A percentile compares a stretch with the other conserved stretches of the same genome.
phyloP scores from a whole-genome alignment of 164 flowering plant species.

The Sextonia rubra region DNA sequence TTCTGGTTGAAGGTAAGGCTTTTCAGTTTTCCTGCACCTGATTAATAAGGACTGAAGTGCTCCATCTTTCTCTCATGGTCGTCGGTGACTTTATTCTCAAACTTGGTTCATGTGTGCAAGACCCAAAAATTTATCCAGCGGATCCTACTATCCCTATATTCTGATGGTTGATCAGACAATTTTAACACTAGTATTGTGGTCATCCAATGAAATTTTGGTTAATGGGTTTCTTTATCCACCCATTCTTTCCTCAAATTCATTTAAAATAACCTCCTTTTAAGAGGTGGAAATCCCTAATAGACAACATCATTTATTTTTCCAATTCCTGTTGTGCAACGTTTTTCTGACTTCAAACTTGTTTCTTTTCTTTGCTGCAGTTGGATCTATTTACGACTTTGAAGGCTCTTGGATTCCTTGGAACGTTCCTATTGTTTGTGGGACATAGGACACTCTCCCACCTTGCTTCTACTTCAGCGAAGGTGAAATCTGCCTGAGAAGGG shows the following conservation, averaged over 20 bases:
- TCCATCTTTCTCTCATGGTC: too few species aligned
- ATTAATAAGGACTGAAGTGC: neutral
- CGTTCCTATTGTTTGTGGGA: conserved; percentile 72
- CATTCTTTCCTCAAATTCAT: too few species aligned
- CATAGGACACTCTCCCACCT: conserved; percentile 80
- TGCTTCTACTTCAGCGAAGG: conserved; percentile 71
- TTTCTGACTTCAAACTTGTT: neutral
- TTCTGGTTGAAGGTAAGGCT: conserved; percentile 91
- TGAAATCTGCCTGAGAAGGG: conserved; percentile 63
- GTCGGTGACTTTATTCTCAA: neutral
- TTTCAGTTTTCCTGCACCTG: too few species aligned
- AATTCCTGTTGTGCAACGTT: neutral
- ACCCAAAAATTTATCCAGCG: too few species aligned
- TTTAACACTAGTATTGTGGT: too few species aligned
- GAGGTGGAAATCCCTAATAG: neutral
- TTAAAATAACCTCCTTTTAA: neutral
- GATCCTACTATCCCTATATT: too few species aligned
- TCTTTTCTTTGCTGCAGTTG: conserved; percentile 44
- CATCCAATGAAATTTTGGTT: too few species aligned
- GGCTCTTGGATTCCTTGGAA: conserved; percentile 63
- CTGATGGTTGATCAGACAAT: too few species aligned
- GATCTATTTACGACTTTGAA: conserved; percentile 90
- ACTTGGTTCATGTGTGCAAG: neutral
- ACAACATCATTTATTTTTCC: neutral
- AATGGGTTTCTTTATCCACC: too few species aligned